Base-by-base conservation (phyloP, 148 eudicot genomes). In the Rhododendron griersonianum region DNA sequence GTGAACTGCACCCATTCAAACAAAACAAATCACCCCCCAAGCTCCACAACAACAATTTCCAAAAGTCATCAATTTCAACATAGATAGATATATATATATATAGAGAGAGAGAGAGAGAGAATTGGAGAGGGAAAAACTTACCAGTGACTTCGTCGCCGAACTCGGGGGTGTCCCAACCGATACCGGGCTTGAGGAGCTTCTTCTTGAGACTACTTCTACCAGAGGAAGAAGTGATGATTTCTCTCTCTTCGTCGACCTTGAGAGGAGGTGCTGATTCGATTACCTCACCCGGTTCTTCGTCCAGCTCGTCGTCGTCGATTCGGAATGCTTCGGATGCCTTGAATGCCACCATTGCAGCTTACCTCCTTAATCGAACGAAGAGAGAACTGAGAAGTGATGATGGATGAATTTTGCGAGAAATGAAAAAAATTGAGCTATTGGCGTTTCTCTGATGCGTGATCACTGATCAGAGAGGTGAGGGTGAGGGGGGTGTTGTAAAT, bases 241-340 rank as follows among this genome's bases (percentile, higher is more conserved):
- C 86, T 87, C 94, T 90, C 90, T 94, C 93, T 41, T 94, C 91
- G 7, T 93, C 96, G 50, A 94, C 90, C 83, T 88, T 86, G 61
- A 92, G 84, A 47, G 94, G 96, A 4, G 94, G 96, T 3, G 93
- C 93, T 4, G 96, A 94, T 84, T 94, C 94, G 74, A 92, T 91
- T 8, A 86, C 94, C 81, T 94, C 93, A 37, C 94, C 96, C 11
- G 91, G 88, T 85, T 94, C 96, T 86, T 92, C 94, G 25, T 92
- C 92, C 2, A 79, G 82, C 0, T 91, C 92, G 59, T 86, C 92
- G 28, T 86, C 90, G 63, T 89, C 89, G 33, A 90, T 83, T 77
- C 86, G 84, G 15, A 89, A 67, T 67, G 74, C n/a, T 16, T 91
- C 88, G 25, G 90, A 86, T 80, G 84, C 86, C 81, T 53, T 86